Evolutionary conservation across 768 basidiomycete species (phyloP), one percentile per base, ranked within the genome.

Genomic region (Amanita phalloides): DNA sequence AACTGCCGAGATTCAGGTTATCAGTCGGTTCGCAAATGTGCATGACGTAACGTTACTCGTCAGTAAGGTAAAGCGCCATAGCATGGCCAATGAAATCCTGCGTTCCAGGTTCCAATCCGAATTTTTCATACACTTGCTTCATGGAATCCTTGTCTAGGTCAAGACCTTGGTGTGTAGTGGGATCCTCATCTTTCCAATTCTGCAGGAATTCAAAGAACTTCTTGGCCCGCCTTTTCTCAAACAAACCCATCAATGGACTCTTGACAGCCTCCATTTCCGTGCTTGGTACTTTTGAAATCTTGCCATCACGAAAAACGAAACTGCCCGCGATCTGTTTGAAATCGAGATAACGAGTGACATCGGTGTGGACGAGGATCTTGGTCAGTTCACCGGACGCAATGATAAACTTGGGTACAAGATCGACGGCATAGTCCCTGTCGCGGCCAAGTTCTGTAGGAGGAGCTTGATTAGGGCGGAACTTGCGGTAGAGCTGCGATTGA

Each of bases 281-380:
- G 62, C 87, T 86, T 30, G 96, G 96, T 8, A 99, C 96, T 69
- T 99, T 99, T 55, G 90, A 91, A 69, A 99, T 96, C 71, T 69
- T 88, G 47, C 93, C 92, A 67, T 98, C 95, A 49, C 95, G 85
- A 67, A 93, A 97, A 54, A 99, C 96, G 69, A 86, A 99, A 64
- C 90, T 93, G 49, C 95, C 96, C 0, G 96, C 92, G 69, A 99
- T 97, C 72, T 97, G 95, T 75, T 98, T 99, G 78, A 99, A 99
- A 66, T 98, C 96, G 62, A 99, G 85, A 70, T 99, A 99, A 55
- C 93, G 86, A 38, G 90, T 94, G 55, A 99, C 96, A 64, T 99
- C 93, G 57, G 96, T 98, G 74, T 98, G 94, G 38, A 99, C 93
- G 56, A 99, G 86, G 69, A 99, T 98, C 70, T 86, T 87, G 49